A percentile compares a stretch with the other conserved stretches of the same genome.
These are phyloP conservation scores for Eucalyptus fibrosa DNA, from an alignment of 345 rosid species.

Conservation along the genomic window DNA sequence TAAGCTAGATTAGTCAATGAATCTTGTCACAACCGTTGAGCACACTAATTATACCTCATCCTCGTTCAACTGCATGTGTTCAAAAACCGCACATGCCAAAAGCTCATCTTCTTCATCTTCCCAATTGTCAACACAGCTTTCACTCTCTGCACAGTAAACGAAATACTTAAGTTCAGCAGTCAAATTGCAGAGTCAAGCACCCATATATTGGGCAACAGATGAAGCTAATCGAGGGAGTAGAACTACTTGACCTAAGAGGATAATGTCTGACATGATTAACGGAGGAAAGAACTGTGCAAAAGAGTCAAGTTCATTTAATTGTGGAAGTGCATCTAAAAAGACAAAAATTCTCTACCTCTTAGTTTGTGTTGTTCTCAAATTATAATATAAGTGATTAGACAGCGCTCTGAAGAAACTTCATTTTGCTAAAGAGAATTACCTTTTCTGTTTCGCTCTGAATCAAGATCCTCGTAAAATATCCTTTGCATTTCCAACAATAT, in stretches of 20 bases:
- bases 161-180: slow-evolving; percentile 7
- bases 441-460: slow-evolving; percentile 7
- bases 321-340: not conserved
- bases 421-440: slow-evolving; percentile 11
- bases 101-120: slow-evolving; percentile 86
- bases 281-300: not conserved
- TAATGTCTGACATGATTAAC: not conserved
- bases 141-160: slow-evolving; percentile 20
- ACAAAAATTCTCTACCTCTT: not conserved
- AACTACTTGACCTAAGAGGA: not conserved
- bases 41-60: slow-evolving; percentile 22
- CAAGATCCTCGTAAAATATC: slow-evolving; percentile 71
- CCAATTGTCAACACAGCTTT: slow-evolving; percentile 32
- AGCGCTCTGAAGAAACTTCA: not conserved
- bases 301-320: not conserved
- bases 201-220: not conserved
- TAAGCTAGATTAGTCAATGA: not conserved
- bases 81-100: slow-evolving; percentile 61
- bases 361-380: not conserved
- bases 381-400: not conserved
- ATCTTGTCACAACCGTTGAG: not conserved
- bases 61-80: slow-evolving; percentile 63
- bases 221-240: not conserved
- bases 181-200: not conserved
- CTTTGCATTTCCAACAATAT: slow-evolving; percentile 82